These are phyloP conservation scores for Malassezia dermatis DNA, from an alignment of 1,284 basidiomycete genomes.

Conservation along the genomic window DNA sequence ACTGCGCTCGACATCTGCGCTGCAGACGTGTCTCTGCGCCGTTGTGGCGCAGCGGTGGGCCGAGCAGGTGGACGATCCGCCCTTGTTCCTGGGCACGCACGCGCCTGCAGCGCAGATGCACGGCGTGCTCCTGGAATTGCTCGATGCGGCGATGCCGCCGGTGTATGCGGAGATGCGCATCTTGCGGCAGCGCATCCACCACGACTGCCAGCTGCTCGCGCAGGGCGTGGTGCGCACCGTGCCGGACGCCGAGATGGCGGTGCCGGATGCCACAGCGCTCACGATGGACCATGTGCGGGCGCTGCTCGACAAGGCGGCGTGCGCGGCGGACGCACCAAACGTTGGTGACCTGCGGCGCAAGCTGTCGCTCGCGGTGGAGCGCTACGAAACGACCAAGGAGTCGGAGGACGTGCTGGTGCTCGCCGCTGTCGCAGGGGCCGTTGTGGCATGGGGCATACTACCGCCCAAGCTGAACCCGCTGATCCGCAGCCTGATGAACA, in stretches of 20 bases:
- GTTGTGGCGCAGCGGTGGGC: conserved; percentile 91
- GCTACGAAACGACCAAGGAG: conserved; percentile 71
- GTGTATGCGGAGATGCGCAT: conserved; percentile 87
- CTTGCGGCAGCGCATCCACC: conserved; percentile 66
- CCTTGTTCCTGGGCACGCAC: conserved; percentile 21
- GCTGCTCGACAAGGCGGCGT: conserved; percentile 57
- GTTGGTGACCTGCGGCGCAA: conserved; percentile 69
- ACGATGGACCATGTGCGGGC: conserved; percentile 68
- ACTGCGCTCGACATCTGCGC: conserved; percentile 73
- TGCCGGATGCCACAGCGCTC: conserved; percentile 68
- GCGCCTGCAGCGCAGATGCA: conserved; percentile 51
- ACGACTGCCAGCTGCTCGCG: conserved; percentile 69
- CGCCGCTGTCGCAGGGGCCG: conserved; percentile 78
- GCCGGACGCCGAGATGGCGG: conserved; percentile 67
- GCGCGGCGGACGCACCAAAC: conserved; percentile 51
- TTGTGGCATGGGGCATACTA: conserved; percentile 54
- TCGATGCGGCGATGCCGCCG: conserved; percentile 62
- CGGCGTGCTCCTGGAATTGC: conserved; percentile 58
- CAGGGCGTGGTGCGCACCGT: conserved; percentile 72
- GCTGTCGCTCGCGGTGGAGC: conserved; percentile 66
- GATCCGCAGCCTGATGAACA: conserved; percentile 94
- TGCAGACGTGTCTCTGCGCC: conserved; percentile 75
- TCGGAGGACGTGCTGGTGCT: conserved; percentile 78
- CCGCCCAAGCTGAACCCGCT: conserved; percentile 76
- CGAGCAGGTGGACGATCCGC: conserved; percentile 24